These are phyloP conservation scores for Phytophthora litchii DNA, from an alignment of 352 stramenopile genomes.

Conservation along the genomic window DNA sequence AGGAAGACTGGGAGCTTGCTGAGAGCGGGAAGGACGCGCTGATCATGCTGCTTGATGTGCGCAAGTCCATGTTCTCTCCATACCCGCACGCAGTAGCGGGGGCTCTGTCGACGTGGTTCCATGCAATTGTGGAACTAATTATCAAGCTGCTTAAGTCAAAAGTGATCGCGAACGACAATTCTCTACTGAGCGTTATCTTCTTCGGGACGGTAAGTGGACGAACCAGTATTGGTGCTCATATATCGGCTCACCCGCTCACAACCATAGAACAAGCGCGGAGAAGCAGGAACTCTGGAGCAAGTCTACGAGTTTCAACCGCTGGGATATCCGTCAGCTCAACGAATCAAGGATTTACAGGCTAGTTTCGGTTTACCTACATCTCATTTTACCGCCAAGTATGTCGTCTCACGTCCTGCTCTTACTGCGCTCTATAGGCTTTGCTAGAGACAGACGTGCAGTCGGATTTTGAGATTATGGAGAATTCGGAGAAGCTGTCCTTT, in stretches of 20 bases:
- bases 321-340: constrained; percentile 67
- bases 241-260: background rate
- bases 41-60: constrained; percentile 79
- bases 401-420: background rate
- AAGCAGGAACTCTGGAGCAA: constrained; percentile 62
- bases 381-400: background rate
- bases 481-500: constrained; percentile 64
- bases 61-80: constrained; percentile 65
- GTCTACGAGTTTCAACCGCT: constrained; percentile 83
- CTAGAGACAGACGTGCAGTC: constrained; percentile 49
- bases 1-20: constrained; percentile 66
- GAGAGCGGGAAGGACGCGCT: constrained; percentile 79
- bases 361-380: background rate
- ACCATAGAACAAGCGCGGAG: constrained; percentile 58
- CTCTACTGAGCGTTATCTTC: constrained; percentile 75
- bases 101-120: constrained; percentile 65
- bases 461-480: constrained; percentile 64
- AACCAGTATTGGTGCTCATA: background rate
- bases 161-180: constrained; percentile 81
- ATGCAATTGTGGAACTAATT: constrained; percentile 70
- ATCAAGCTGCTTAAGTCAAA: constrained; percentile 80
- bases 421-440: constrained; percentile 43
- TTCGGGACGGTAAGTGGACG: constrained; percentile 67
- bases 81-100: constrained; percentile 30
- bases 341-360: constrained; percentile 79